phyloP scores from a whole-genome alignment of 2,329 filamentous ascomycete genomes.

The Exophiala sp. region DNA sequence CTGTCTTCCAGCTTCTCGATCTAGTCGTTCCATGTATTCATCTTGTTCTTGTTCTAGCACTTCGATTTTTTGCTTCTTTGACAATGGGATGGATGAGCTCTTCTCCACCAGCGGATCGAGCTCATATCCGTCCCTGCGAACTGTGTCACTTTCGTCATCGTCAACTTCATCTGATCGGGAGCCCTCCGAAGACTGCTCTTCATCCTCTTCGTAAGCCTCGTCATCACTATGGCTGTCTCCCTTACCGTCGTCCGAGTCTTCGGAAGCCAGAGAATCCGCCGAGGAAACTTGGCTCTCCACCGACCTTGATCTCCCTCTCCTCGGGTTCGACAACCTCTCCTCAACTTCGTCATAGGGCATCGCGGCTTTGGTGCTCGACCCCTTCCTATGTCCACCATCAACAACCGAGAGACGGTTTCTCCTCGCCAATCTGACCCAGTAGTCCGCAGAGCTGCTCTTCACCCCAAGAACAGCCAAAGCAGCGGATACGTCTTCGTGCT shows the following conservation, averaged over 20 bases:
- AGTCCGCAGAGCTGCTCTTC: slow-evolving; percentile 39
- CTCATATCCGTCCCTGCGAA: not conserved
- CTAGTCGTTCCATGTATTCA: slow-evolving; percentile 46
- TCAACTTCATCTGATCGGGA: not conserved
- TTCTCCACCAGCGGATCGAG: not conserved
- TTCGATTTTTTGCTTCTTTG: slow-evolving; percentile 4
- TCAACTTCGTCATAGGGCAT: slow-evolving; percentile 28
- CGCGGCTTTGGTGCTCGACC: slow-evolving; percentile 3
- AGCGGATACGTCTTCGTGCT: slow-evolving; percentile 50
- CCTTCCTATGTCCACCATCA: slow-evolving; percentile 18
- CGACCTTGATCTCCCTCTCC: slow-evolving; percentile 3
- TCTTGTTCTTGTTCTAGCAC: slow-evolving; percentile 37
- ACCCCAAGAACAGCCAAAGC: slow-evolving; percentile 55
- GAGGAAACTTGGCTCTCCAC: too few species aligned
- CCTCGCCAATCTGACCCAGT: slow-evolving; percentile 52
- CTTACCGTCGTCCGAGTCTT: not conserved
- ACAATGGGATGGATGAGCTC: slow-evolving; percentile 9
- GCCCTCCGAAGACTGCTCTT: not conserved
- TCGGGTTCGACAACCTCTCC: slow-evolving; percentile 16
- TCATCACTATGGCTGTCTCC: slow-evolving; percentile 2
- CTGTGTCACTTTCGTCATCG: not conserved
- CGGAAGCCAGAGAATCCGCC: not conserved
- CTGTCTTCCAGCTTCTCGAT: slow-evolving; percentile 41
- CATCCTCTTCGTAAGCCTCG: not conserved
- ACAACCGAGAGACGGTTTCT: slow-evolving; percentile 51